A percentile compares a stretch with the other conserved stretches of the same genome.
phyloP scores from a whole-genome alignment of 129 eudicot genomes.

The Centella asiatica region DNA sequence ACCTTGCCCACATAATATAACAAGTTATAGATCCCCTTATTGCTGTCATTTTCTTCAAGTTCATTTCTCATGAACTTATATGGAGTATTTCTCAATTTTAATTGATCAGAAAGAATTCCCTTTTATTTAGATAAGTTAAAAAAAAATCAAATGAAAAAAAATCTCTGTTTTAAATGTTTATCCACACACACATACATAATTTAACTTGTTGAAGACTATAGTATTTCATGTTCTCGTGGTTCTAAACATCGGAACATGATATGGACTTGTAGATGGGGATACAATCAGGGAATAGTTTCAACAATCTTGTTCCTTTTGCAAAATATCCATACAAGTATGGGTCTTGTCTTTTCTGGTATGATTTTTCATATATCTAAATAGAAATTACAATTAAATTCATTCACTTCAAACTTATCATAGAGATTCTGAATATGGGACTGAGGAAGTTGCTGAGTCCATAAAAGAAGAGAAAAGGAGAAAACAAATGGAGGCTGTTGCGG shows the following conservation, averaged over 20 bases:
- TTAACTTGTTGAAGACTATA: not conserved
- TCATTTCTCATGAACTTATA: not conserved
- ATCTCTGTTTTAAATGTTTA: too few relatives aligned
- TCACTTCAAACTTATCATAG: conserved; percentile 30
- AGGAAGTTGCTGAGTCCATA: conserved; percentile 44
- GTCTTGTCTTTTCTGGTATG: conserved; percentile 5
- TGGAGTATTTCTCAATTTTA: too few relatives aligned
- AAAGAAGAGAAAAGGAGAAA: conserved; percentile 82
- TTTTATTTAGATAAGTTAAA: not conserved
- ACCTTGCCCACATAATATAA: not conserved
- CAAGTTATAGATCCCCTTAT: not conserved
- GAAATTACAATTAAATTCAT: not conserved
- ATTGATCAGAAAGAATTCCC: too few relatives aligned
- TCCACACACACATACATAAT: not conserved
- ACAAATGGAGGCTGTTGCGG: conserved; percentile 81
- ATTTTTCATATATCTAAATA: not conserved
- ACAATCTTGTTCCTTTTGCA: conserved; percentile 66
- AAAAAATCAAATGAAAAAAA: too few relatives aligned
- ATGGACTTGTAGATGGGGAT: conserved; percentile 32
- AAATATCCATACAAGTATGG: conserved; percentile 74
- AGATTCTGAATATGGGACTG: conserved; percentile 67
- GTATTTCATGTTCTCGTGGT: not conserved
- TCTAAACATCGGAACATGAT: conserved; percentile 12
- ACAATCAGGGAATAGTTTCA: conserved; percentile 68
- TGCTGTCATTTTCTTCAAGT: not conserved